Base-by-base conservation (phyloP, 169 alveolate species). In the Ichthyophthirius multifiliis region DNA sequence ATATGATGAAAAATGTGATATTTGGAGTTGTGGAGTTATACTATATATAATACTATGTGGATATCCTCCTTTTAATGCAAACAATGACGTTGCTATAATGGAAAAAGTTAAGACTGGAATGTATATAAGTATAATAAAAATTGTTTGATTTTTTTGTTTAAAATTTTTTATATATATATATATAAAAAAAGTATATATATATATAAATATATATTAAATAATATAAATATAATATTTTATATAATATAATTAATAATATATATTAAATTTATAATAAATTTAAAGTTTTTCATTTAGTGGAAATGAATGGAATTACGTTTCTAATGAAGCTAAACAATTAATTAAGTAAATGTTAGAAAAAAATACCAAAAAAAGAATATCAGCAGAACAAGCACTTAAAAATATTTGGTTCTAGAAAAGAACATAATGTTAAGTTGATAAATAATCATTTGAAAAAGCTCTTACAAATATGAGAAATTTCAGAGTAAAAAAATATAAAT, bases 11-110 rank as follows among this genome's bases (percentile, higher is more conserved):
- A 85, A 85, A 85, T 90, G 95, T 43, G 95, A 90, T 65, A 80
- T 90, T 1, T 90, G 95, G 95, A 71, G 87, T 3, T 73, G 88
- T 44, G 95, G 95, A 10, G 92, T 90, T 5, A 89, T 90, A 18
- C 65, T 90, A n/a, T 90, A 87, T 47, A 86, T 87, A 4, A 23
- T 90, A 43, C 75, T 90, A 5, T 76, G 83, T 34, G 95, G 93
- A 0, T 63, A 81, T 27, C 92, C 92, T 30, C 93, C 95, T 16
- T 90, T 90, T 62, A 32, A 63, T 12, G 93, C 93, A 10, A 64
- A 71, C 27, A 74, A 37, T 47, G 85, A 81, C 15, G 48, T 65
- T 5, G 82, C 80, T 39, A 83, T 90, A 30, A 45, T 83, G 7
- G 65, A 81, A 45, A 80, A 71, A 18, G 85, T 90, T 5, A 65